A percentile compares a stretch with the other conserved stretches of the same genome.
These are phyloP conservation scores for Rosa lucieae DNA, from an alignment of 306 rosid genomes.

Conservation along the genomic window DNA sequence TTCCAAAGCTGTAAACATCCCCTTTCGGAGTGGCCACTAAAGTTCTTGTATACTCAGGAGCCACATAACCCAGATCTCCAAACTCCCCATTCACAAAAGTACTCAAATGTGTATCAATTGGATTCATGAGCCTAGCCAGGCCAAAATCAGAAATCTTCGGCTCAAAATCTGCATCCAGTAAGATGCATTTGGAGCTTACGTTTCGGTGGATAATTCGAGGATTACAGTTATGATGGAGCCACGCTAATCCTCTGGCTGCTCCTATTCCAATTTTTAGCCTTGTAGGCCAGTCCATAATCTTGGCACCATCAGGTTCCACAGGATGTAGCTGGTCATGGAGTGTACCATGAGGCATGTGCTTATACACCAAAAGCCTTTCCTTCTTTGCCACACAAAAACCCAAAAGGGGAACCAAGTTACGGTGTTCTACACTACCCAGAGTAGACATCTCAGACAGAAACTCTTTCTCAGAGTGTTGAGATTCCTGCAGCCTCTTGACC, in stretches of 20 bases:
- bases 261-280: constrained; percentile 88
- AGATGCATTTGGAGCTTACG: constrained; percentile 90
- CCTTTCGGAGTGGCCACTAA: constrained; percentile 94
- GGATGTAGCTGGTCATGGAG: constrained; percentile 76
- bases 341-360: constrained; percentile 71
- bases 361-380: constrained; percentile 85
- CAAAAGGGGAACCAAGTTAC: constrained; percentile 83
- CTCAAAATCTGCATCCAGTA: constrained; percentile 72
- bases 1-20: constrained; percentile 86
- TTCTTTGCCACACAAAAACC: constrained; percentile 85
- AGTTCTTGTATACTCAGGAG: constrained; percentile 88
- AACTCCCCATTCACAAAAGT: constrained; percentile 94
- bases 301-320: constrained; percentile 33
- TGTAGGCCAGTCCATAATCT: constrained; percentile 63
- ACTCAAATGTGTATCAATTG: constrained; percentile 91
- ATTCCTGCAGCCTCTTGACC: constrained; percentile 93
- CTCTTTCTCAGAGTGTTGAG: constrained; percentile 81
- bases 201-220: constrained; percentile 92
- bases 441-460: constrained; percentile 84
- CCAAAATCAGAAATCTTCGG: constrained; percentile 94
- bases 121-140: constrained; percentile 95
- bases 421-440: constrained; percentile 65
- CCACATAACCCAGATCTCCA: constrained; percentile 92
- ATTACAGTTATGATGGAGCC: constrained; percentile 96
- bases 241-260: constrained; percentile 93